A percentile compares a stretch with the other conserved stretches of the same genome.
Conservation (phyloP, 2,329 filamentous ascomycete species). For the Venturiaceae sp. region DNA sequence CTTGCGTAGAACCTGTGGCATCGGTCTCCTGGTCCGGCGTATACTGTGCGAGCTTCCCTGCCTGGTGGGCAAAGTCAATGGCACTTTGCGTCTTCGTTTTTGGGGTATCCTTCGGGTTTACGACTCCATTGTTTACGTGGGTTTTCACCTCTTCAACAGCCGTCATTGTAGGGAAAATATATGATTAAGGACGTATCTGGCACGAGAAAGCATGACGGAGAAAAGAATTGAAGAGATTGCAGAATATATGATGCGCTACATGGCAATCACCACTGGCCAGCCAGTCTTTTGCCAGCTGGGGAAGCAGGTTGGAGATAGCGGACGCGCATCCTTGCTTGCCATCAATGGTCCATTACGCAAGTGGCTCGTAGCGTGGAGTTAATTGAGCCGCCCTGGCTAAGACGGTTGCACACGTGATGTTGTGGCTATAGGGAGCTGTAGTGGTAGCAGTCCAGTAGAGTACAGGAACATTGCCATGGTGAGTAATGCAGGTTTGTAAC, state of each 20-base stretch:
- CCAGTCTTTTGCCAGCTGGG: not conserved
- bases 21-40: slow-evolving; percentile 29
- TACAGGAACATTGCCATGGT: too few relatives aligned
- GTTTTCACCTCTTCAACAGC: not conserved
- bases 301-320: not conserved
- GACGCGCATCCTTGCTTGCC: not conserved
- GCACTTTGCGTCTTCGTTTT: slow-evolving; percentile 28
- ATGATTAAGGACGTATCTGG: not conserved
- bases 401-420: too few relatives aligned
- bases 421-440: too few relatives aligned
- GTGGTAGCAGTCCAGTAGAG: too few relatives aligned
- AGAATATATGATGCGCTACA: too few relatives aligned
- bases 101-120: not conserved
- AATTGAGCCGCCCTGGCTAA: too few relatives aligned
- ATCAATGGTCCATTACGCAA: not conserved
- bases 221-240: too few relatives aligned
- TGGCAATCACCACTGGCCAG: not conserved
- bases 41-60: slow-evolving; percentile 36
- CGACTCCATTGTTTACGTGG: not conserved
- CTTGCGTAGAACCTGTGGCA: slow-evolving; percentile 38
- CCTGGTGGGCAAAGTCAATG: slow-evolving; percentile 51
- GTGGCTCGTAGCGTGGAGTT: too few relatives aligned
- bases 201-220: not conserved
- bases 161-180: not conserved
- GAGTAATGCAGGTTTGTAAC: too few relatives aligned